A percentile compares a stretch with the other conserved stretches of the same genome.
These are phyloP conservation scores for Solanum boliviense DNA, from an alignment of 257 asterid genomes.

Conservation along the genomic window DNA sequence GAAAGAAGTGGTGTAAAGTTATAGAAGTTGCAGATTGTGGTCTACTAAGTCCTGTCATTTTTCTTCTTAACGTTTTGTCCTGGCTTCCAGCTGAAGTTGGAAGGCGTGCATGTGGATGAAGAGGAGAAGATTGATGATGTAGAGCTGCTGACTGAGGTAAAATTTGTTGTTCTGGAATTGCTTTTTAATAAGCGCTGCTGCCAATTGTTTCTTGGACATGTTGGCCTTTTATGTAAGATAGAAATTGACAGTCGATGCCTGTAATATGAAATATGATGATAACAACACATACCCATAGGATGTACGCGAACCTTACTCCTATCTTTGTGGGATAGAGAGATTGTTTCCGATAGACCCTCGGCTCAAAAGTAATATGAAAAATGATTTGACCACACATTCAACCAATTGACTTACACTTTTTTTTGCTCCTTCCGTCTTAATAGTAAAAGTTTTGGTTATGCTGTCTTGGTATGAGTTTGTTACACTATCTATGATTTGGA, in stretches of 20 bases:
- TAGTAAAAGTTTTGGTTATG: not conserved
- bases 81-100: conserved; percentile 50
- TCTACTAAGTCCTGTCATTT: not conserved
- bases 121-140: conserved; percentile 78
- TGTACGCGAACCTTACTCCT: not conserved
- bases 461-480: not conserved
- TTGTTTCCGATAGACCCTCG: not conserved
- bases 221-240: not conserved
- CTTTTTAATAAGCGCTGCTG: not conserved
- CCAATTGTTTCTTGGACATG: not conserved
- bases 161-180: not conserved
- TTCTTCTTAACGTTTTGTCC: not conserved
- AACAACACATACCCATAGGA: not conserved
- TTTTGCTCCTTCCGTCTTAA: not conserved
- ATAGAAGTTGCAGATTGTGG: not conserved
- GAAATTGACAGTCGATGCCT: not conserved
- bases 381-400: not conserved
- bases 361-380: not conserved
- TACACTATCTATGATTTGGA: not conserved
- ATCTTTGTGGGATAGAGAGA: not conserved
- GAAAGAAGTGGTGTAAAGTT: not conserved
- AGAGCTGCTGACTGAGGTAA: conserved; percentile 82
- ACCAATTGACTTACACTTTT: not conserved
- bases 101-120: conserved; percentile 60
- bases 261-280: not conserved